phyloP scores from a whole-genome alignment of 2,329 filamentous ascomycete species.

The Pseudopyrenochaeta lycopersici region DNA sequence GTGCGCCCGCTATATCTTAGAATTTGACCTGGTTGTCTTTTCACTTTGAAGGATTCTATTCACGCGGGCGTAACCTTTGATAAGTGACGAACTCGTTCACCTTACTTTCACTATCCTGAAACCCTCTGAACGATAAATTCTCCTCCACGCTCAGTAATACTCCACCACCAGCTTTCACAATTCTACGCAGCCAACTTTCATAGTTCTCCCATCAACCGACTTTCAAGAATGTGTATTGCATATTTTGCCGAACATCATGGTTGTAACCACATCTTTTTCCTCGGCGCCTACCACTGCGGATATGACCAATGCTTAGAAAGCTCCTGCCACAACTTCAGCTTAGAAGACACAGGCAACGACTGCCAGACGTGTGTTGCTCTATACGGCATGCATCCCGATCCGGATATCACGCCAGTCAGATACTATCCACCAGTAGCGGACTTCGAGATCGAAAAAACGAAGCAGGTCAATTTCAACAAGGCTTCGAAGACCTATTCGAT shows the following conservation, averaged over 20 bases:
- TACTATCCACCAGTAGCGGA: not conserved
- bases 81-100: no score
- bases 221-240: constrained; percentile 22
- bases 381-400: not conserved
- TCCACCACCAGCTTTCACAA: not conserved
- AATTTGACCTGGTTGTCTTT: no score
- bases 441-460: not conserved
- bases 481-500: not conserved
- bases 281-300: no score
- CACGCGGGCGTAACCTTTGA: no score
- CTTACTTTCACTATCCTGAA: no score
- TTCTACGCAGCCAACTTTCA: not conserved
- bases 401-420: not conserved
- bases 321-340: not conserved
- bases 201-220: no score
- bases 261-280: no score
- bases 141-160: not conserved
- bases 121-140: no score
- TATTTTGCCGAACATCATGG: constrained; percentile 10
- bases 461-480: not conserved
- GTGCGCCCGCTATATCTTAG: no score
- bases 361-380: not conserved
- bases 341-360: not conserved
- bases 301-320: no score
- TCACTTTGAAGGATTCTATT: no score